Conservation (phyloP, 2,329 filamentous ascomycete species). For the Ophiostoma ulmi region DNA sequence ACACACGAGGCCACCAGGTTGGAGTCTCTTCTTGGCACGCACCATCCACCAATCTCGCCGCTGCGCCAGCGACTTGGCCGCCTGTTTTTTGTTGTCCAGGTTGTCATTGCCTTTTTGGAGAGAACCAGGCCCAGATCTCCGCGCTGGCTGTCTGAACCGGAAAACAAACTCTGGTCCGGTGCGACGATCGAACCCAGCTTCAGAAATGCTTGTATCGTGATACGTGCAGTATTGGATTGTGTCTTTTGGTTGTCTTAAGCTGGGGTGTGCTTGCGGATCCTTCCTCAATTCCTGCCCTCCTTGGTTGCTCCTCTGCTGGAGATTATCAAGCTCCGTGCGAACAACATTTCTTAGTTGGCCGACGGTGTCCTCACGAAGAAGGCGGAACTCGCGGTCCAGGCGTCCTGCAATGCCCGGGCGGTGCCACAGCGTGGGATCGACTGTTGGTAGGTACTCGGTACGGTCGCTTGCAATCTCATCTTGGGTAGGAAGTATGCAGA, state of each 20-base stretch:
- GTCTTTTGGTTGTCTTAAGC: constrained; percentile 26
- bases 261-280: not conserved
- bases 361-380: constrained; percentile 52
- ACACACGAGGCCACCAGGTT: constrained; percentile 47
- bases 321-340: constrained; percentile 37
- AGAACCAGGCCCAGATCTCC: not conserved
- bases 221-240: constrained; percentile 38
- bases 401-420: constrained; percentile 43
- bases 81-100: not conserved
- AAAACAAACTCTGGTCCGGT: constrained; percentile 44
- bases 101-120: not conserved
- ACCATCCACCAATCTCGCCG: constrained; percentile 47
- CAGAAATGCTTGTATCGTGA: constrained; percentile 33
- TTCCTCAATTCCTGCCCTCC: too few relatives aligned
- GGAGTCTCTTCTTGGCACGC: constrained; percentile 45
- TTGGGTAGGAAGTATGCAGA: constrained; percentile 43
- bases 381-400: constrained; percentile 51
- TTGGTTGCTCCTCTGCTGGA: constrained; percentile 28
- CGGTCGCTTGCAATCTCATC: constrained; percentile 38
- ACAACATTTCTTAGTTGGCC: constrained; percentile 49
- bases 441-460: constrained; percentile 39
- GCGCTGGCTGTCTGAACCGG: constrained; percentile 43
- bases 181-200: constrained; percentile 36
- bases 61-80: constrained; percentile 27
- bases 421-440: constrained; percentile 39